Percentiles rank a stretch among this genome's conserved stretches.
Conservation (phyloP, 202 grass and related monocot genomes). For the Panicum hallii region DNA sequence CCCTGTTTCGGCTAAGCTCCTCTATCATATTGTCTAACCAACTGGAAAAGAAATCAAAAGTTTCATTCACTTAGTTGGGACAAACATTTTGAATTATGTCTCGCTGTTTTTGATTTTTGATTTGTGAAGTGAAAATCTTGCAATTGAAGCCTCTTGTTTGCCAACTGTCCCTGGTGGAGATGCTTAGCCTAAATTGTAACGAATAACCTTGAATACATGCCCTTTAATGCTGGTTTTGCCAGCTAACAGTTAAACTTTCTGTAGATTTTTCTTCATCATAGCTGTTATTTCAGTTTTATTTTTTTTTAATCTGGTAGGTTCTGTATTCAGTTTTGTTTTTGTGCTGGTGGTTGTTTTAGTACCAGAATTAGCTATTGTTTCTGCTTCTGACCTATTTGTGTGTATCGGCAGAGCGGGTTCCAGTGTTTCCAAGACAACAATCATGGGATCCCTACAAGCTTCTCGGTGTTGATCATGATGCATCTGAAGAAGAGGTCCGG, state of each 20-base stretch:
- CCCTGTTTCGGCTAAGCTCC: not conserved
- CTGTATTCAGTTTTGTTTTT: not conserved
- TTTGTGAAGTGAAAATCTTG: constrained; percentile 3
- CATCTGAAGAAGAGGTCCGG: constrained; percentile 83
- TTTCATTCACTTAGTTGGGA: constrained; percentile 32
- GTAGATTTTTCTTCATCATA: not conserved
- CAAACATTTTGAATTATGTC: not conserved
- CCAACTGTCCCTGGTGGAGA: not conserved
- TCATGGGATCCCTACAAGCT: constrained; percentile 77
- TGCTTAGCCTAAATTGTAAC: constrained; percentile 1
- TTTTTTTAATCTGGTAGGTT: constrained; percentile 7
- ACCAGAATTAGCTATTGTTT: constrained; percentile 18
- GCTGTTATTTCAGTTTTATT: not conserved
- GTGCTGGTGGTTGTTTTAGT: constrained; percentile 15
- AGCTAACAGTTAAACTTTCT: not conserved
- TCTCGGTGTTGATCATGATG: constrained; percentile 74
- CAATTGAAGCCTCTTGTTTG: not conserved
- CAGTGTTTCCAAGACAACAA: constrained; percentile 64
- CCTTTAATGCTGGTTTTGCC: not conserved
- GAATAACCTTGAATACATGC: not conserved
- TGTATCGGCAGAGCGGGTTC: constrained; percentile 55
- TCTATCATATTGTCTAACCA: constrained; percentile 4
- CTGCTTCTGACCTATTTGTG: constrained; percentile 27
- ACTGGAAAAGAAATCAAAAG: not conserved
- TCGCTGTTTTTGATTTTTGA: not conserved